Evolutionary conservation across 2,329 filamentous ascomycete genomes (phyloP).

Genomic region (Ophioceras dolichostomum): DNA sequence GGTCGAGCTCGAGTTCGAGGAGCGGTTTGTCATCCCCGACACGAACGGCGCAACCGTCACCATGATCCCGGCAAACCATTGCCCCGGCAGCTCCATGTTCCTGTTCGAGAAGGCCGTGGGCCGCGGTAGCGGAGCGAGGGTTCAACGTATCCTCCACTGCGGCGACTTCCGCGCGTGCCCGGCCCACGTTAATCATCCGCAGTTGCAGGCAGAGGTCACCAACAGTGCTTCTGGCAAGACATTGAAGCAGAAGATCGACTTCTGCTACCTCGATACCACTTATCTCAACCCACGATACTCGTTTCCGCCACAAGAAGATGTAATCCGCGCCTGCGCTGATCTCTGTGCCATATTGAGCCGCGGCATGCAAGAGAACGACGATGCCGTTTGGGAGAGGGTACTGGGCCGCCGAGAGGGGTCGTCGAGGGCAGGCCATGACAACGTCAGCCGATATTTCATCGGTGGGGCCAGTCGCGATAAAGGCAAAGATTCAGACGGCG

Average conservation of each 20-base stretch:
- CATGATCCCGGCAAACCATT: conserved; percentile 95
- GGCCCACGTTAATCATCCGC: conserved; percentile 69
- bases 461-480: neutral
- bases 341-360: conserved; percentile 52
- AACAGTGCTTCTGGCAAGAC: conserved; percentile 60
- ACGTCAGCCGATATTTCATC: conserved; percentile 41
- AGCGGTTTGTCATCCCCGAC: conserved; percentile 62
- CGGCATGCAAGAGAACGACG: conserved; percentile 20
- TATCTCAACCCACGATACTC: conserved; percentile 94
- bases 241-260: conserved; percentile 78
- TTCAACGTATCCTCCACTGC: conserved; percentile 82
- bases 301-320: conserved; percentile 79
- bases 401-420: conserved; percentile 20
- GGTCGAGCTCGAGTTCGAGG: conserved; percentile 74
- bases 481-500: neutral
- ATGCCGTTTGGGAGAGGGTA: conserved; percentile 32
- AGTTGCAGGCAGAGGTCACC: conserved; percentile 62
- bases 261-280: conserved; percentile 94
- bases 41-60: conserved; percentile 78
- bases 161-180: conserved; percentile 91
- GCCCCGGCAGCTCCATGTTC: conserved; percentile 87
- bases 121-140: conserved; percentile 33
- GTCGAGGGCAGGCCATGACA: conserved; percentile 26
- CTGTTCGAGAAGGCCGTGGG: conserved; percentile 72
- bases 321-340: conserved; percentile 77